A percentile compares a stretch with the other conserved stretches of the same genome.
These are phyloP conservation scores for Monosporozyma aerobia DNA, from an alignment of 805 yeast species.

Conservation along the genomic window DNA sequence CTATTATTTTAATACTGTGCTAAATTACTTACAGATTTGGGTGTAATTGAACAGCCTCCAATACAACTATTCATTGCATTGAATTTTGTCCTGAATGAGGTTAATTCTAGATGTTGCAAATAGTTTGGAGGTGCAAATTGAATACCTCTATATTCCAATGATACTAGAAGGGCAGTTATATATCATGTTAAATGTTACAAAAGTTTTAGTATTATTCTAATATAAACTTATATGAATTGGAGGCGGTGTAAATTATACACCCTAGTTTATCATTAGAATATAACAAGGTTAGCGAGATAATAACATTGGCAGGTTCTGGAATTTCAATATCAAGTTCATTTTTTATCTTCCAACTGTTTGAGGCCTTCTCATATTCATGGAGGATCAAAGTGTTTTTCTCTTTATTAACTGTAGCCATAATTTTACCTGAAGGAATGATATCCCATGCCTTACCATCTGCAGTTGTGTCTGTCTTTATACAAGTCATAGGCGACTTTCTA, in stretches of 20 bases:
- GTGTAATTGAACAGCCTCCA: too few species aligned
- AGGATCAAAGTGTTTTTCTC: neutral
- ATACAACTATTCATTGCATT: too few species aligned
- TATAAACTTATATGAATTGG: neutral
- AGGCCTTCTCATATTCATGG: slow-evolving; percentile 7
- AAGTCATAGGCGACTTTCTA: slow-evolving; percentile 14
- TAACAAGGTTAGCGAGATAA: neutral
- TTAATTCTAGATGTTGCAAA: too few species aligned
- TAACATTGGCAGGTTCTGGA: neutral
- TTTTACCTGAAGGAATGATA: slow-evolving; percentile 2
- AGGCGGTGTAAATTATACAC: neutral
- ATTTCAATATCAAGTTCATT: neutral
- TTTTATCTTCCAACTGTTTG: slow-evolving; percentile 8
- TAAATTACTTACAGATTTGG: too few species aligned
- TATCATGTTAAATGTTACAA: neutral
- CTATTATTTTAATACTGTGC: too few species aligned
- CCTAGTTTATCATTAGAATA: neutral
- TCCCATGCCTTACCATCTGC: neutral
- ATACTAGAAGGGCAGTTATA: neutral
- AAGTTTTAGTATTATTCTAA: neutral
- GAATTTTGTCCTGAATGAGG: too few species aligned
- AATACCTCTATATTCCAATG: neutral
- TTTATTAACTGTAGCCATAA: neutral
- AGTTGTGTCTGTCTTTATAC: neutral
- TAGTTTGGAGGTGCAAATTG: too few species aligned